phyloP scores from a whole-genome alignment of 1,139 yeast genomes.

The Candida smagusa region DNA sequence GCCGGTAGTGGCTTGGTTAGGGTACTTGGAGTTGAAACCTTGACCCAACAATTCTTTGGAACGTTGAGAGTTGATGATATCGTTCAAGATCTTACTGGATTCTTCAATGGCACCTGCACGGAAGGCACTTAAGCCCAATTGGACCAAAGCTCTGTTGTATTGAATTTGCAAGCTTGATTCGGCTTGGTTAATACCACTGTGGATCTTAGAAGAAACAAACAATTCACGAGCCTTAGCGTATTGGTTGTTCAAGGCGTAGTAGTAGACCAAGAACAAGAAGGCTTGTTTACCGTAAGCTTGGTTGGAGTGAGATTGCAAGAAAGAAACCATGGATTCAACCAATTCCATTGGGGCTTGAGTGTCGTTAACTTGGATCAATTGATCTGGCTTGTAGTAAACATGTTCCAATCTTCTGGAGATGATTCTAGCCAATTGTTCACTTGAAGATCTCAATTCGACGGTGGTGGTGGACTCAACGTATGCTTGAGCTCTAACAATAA shows the following conservation, averaged over 20 bases:
- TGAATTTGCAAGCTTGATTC: constrained; percentile 86
- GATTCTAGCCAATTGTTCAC: constrained; percentile 70
- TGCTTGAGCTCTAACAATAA: constrained; percentile 80
- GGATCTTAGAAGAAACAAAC: constrained; percentile 81
- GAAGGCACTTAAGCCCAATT: constrained; percentile 94
- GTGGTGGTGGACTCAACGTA: constrained; percentile 71
- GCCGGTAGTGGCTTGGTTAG: constrained; percentile 52
- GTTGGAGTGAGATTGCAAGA: constrained; percentile 64
- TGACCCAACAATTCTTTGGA: constrained; percentile 94
- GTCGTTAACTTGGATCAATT: constrained; percentile 70
- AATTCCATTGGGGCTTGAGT: constrained; percentile 50
- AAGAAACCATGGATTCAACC: constrained; percentile 62
- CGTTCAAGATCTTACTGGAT: constrained; percentile 83
- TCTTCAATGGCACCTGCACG: constrained; percentile 84
- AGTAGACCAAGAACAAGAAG: constrained; percentile 80
- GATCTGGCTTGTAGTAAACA: constrained; percentile 86
- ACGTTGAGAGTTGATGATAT: constrained; percentile 82
- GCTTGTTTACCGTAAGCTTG: constrained; percentile 78
- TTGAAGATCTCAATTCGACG: constrained; percentile 39
- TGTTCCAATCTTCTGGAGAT: constrained; percentile 86
- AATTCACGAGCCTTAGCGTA: constrained; percentile 84
- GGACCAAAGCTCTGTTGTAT: constrained; percentile 93
- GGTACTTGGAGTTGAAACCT: constrained; percentile 72
- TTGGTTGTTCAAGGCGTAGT: constrained; percentile 83
- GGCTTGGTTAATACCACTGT: constrained; percentile 75